phyloP scores from a whole-genome alignment of 1,284 basidiomycete genomes.

The Trametes hirsuta region DNA sequence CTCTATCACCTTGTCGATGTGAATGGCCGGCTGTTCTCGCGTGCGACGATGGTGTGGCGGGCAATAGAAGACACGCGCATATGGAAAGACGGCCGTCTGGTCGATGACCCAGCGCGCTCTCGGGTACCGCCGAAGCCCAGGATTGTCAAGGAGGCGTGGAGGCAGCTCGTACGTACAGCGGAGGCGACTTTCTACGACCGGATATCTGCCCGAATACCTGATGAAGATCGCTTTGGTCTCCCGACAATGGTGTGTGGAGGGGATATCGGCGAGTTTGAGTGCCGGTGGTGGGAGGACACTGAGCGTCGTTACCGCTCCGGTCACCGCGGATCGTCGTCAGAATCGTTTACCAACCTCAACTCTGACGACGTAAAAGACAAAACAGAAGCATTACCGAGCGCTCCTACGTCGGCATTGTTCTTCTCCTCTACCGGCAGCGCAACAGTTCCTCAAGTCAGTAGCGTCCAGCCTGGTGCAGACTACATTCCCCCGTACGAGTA shows the following conservation, averaged over 20 bases:
- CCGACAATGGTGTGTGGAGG: conserved; percentile 11
- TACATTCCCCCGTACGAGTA: not conserved
- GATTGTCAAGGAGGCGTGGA: conserved; percentile 24
- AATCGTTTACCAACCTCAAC: too few species aligned
- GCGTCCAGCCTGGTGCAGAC: not conserved
- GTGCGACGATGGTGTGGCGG: too few species aligned
- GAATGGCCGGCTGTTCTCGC: too few species aligned
- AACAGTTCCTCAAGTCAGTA: not conserved
- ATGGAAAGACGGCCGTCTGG: not conserved
- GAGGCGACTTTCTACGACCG: conserved; percentile 14
- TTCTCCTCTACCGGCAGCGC: not conserved
- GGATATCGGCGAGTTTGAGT: conserved; percentile 10
- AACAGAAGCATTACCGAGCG: not conserved
- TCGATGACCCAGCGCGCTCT: not conserved
- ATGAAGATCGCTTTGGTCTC: conserved; percentile 3
- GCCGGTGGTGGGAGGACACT: conserved; percentile 7
- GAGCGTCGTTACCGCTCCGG: not conserved
- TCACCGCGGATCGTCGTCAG: not conserved
- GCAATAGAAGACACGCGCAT: too few species aligned
- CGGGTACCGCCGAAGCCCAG: not conserved
- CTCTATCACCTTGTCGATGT: too few species aligned
- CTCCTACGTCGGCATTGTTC: not conserved
- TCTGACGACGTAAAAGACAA: not conserved
- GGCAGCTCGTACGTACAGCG: conserved; percentile 6
- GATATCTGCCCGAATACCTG: not conserved